These are phyloP conservation scores for Candida sojae DNA, from an alignment of 1,139 yeast genomes.

Conservation along the genomic window DNA sequence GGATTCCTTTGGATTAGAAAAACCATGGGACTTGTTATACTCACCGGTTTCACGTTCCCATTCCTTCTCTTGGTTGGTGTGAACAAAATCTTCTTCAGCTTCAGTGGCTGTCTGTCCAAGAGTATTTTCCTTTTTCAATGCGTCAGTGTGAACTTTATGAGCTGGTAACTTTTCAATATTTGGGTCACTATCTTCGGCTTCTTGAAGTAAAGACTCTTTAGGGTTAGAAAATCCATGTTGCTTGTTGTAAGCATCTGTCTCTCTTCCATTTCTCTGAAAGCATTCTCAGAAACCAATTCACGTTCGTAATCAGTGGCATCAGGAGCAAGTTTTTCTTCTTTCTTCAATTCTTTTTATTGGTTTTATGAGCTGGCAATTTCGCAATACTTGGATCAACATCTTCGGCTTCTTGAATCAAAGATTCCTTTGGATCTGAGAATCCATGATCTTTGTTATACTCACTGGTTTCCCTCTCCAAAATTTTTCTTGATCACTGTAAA, in stretches of 20 bases:
- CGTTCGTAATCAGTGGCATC: slow-evolving; percentile 1
- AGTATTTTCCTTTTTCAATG: slow-evolving; percentile 6
- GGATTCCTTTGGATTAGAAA: slow-evolving; percentile 18
- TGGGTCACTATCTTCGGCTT: slow-evolving; percentile 28
- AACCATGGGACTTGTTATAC: slow-evolving; percentile 31
- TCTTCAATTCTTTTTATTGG: slow-evolving; percentile 2
- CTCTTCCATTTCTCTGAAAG: slow-evolving; percentile 19
- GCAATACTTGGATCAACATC: slow-evolving; percentile 22
- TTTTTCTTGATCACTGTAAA: slow-evolving; percentile 10
- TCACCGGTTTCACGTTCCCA: slow-evolving; percentile 25
- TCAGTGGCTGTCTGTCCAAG: slow-evolving; percentile 3
- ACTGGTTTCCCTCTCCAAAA: slow-evolving; percentile 25
- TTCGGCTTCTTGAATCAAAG: slow-evolving; percentile 32
- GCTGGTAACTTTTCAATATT: slow-evolving; percentile 19
- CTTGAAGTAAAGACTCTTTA: slow-evolving; percentile 28
- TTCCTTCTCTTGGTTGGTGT: slow-evolving; percentile 10
- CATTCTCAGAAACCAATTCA: slow-evolving; percentile 4
- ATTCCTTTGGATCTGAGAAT: slow-evolving; percentile 22
- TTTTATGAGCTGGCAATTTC: slow-evolving; percentile 18
- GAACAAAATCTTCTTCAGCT: slow-evolving; percentile 10
- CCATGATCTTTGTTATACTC: slow-evolving; percentile 33
- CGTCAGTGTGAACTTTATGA: slow-evolving; percentile 14
- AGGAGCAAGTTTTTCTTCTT: slow-evolving; percentile 1
- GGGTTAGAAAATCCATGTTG: slow-evolving; percentile 26
- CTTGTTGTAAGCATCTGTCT: slow-evolving; percentile 28